Evolutionary conservation across 2,329 filamentous ascomycete genomes (phyloP).

Genomic region (Verticillium albo-atrum): DNA sequence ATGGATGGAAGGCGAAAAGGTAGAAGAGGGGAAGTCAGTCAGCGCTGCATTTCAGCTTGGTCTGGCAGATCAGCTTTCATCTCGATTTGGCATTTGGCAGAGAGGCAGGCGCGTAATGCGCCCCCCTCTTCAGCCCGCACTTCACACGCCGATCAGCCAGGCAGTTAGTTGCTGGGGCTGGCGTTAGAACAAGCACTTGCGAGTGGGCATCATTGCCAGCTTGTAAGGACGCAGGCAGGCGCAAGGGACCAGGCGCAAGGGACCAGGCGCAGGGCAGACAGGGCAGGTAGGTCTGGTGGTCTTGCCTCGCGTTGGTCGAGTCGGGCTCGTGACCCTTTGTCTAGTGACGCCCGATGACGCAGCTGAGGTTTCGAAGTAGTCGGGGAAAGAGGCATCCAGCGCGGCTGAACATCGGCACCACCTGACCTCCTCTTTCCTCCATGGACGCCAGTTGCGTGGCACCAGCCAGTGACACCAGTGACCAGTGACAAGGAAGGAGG

Average conservation of each 20-base stretch:
- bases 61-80: not conserved
- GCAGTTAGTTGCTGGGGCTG: not conserved
- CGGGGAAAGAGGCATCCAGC: not conserved
- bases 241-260: not conserved
- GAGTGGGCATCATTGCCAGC: not conserved
- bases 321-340: not conserved
- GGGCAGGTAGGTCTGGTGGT: not conserved
- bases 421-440: too few relatives aligned
- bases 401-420: not conserved
- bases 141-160: not conserved
- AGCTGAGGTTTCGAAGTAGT: not conserved
- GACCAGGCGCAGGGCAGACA: not conserved
- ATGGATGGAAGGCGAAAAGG: too few relatives aligned
- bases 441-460: too few relatives aligned
- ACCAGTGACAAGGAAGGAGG: too few relatives aligned
- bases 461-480: too few relatives aligned
- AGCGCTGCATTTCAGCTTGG: not conserved
- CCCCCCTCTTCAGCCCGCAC: not conserved
- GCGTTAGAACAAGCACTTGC: not conserved
- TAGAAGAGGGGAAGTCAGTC: not conserved
- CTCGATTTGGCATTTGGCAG: not conserved
- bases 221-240: not conserved
- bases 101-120: not conserved
- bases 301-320: not conserved
- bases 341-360: not conserved